A percentile compares a stretch with the other conserved stretches of the same genome.
Evolutionary conservation across 2,329 filamentous ascomycete genomes (phyloP).

Genomic region (Aspergillus caelatus): DNA sequence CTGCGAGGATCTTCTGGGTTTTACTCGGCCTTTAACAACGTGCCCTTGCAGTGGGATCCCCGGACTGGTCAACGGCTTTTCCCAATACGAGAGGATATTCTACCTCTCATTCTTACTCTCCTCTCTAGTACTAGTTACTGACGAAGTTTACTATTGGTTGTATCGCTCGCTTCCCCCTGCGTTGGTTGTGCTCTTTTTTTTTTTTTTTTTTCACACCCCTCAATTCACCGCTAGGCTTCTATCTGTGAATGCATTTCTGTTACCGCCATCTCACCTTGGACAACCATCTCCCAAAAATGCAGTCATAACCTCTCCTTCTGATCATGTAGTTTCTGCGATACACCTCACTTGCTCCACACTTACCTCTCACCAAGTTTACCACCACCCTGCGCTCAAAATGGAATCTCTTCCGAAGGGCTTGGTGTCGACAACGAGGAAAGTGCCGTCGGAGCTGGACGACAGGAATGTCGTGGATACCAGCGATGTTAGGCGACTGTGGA

Average conservation of each 20-base stretch:
- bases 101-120: background rate
- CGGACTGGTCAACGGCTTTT: background rate
- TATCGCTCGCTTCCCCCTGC: slow-evolving; percentile 14
- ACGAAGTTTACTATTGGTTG: background rate
- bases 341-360: background rate
- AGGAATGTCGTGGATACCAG: slow-evolving; percentile 45
- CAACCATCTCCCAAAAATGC: background rate
- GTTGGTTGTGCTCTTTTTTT: slow-evolving; percentile 16
- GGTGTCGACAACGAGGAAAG: slow-evolving; percentile 42
- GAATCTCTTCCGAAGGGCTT: slow-evolving; percentile 45
- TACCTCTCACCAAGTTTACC: background rate
- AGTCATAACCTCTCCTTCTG: background rate
- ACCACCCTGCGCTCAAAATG: slow-evolving; percentile 30
- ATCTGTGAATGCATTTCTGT: slow-evolving; percentile 2
- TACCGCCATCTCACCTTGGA: background rate
- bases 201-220: slow-evolving; percentile 8
- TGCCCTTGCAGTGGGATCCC: background rate
- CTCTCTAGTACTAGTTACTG: background rate
- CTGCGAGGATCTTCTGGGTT: background rate
- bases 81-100: background rate
- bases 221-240: slow-evolving; percentile 21
- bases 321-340: slow-evolving; percentile 18
- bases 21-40: slow-evolving; percentile 2
- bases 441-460: slow-evolving; percentile 41
- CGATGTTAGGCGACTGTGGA: slow-evolving; percentile 52